A percentile compares a stretch with the other conserved stretches of the same genome.
Conservation (phyloP, 129 eudicot species). For the Escallonia rubra region DNA sequence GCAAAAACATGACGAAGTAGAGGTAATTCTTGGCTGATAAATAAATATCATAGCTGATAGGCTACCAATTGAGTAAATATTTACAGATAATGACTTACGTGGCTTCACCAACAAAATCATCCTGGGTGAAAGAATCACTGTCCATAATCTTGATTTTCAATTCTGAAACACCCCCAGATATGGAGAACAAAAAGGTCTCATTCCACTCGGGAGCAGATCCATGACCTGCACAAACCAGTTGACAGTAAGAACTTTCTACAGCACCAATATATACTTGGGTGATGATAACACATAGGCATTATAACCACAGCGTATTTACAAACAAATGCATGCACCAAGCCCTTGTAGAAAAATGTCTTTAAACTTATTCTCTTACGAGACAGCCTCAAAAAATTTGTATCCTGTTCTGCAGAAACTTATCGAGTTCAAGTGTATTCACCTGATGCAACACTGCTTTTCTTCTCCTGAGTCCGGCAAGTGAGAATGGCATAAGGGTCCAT, state of each 20-base stretch:
- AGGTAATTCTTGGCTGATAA: background rate
- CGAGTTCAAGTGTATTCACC: conserved; percentile 22
- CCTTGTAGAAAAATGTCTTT: no score
- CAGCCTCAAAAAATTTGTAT: no score
- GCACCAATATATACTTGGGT: no score
- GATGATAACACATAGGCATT: no score
- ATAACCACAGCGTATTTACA: no score
- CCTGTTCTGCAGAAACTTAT: no score
- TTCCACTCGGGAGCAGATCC: conserved; percentile 78
- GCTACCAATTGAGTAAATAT: background rate
- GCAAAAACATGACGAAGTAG: background rate
- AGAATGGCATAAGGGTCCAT: conserved; percentile 72
- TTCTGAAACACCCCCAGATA: conserved; percentile 34
- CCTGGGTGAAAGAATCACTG: conserved; percentile 38
- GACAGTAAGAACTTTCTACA: no score
- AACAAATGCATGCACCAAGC: no score
- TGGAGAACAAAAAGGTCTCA: conserved; percentile 59
- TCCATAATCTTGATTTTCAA: conserved; percentile 58
- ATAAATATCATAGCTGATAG: background rate
- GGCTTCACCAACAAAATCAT: conserved; percentile 73
- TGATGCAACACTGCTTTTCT: conserved; percentile 64
- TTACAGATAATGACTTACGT: conserved; percentile 32
- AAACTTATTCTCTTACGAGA: no score
- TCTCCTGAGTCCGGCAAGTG: conserved; percentile 58
- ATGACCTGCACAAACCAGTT: conserved; percentile 32